phyloP scores from a whole-genome alignment of 2,329 filamentous ascomycete genomes.

The Gremmenia infestans region DNA sequence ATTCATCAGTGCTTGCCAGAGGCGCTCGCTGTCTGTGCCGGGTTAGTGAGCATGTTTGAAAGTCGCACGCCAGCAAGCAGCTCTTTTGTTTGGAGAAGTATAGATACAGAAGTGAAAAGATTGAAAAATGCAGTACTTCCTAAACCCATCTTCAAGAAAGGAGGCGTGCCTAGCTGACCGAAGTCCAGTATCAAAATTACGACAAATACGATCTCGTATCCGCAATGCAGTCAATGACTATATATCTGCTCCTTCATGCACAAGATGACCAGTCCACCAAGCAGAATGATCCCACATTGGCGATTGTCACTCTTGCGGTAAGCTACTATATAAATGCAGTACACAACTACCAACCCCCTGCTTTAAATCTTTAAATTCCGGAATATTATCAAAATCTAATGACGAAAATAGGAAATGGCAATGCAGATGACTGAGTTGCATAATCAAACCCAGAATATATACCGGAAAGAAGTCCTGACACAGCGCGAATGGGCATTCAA shows the following conservation, averaged over 20 bases:
- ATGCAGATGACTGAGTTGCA: too few relatives aligned
- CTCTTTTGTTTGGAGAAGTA: slow-evolving; percentile 24
- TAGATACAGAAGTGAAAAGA: slow-evolving; percentile 20
- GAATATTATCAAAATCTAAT: neutral
- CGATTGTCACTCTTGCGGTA: too few relatives aligned
- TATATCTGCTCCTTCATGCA: slow-evolving; percentile 24
- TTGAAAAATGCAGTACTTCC: too few relatives aligned
- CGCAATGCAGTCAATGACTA: slow-evolving; percentile 7
- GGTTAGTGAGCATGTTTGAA: slow-evolving; percentile 23
- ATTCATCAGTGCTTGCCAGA: slow-evolving; percentile 27
- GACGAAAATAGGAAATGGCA: neutral
- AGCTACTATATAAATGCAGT: too few relatives aligned
- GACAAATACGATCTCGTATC: slow-evolving; percentile 7
- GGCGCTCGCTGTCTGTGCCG: slow-evolving; percentile 25
- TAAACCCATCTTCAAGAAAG: too few relatives aligned
- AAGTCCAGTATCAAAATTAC: slow-evolving; percentile 2
- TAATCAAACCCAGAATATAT: too few relatives aligned
- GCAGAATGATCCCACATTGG: too few relatives aligned
- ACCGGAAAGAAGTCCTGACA: neutral
- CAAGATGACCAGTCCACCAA: slow-evolving; percentile 9
- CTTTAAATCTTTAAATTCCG: too few relatives aligned
- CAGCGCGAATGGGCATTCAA: slow-evolving; percentile 1
- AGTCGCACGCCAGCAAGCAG: slow-evolving; percentile 17
- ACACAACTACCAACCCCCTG: too few relatives aligned
- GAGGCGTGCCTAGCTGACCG: neutral